phyloP scores from a whole-genome alignment of 2,329 filamentous ascomycete genomes.

The Colletotrichum euphorbiae region DNA sequence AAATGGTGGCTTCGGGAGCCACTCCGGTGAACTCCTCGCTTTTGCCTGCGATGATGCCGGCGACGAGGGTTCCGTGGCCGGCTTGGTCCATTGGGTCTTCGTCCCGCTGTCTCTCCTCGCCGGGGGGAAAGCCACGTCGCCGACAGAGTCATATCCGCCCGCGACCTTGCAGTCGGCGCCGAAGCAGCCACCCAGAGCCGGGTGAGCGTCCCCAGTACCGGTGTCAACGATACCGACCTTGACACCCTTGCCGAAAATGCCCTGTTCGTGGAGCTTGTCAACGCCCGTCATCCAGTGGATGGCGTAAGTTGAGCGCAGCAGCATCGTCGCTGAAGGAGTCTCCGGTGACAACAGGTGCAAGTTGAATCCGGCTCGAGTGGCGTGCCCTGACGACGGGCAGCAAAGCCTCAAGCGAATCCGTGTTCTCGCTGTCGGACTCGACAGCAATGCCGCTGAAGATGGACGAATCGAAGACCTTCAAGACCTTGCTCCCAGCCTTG shows the following conservation, averaged over 20 bases:
- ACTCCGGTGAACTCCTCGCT: conserved; percentile 26
- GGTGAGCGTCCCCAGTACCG: conserved; percentile 54
- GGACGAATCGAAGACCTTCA: conserved; percentile 43
- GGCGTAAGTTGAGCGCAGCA: conserved; percentile 48
- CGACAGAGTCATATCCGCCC: conserved; percentile 44
- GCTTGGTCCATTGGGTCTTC: conserved; percentile 65
- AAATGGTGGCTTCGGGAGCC: conserved; percentile 34
- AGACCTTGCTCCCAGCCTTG: conserved; percentile 26
- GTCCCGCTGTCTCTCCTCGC: conserved; percentile 52
- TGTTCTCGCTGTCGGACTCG: conserved; percentile 39
- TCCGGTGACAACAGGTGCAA: conserved; percentile 25
- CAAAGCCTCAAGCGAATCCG: conserved; percentile 40
- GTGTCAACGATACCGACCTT: conserved; percentile 55
- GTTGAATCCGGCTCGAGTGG: conserved; percentile 35
- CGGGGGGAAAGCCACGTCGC: conserved; percentile 42
- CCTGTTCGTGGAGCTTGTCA: conserved; percentile 51
- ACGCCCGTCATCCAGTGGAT: conserved; percentile 54
- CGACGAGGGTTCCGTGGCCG: conserved; percentile 71
- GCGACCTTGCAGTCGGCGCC: conserved; percentile 54
- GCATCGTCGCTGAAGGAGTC: conserved; percentile 35
- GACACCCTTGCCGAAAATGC: conserved; percentile 52
- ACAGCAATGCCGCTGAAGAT: conserved; percentile 46
- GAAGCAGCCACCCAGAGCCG: conserved; percentile 59
- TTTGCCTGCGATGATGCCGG: conserved; percentile 19
- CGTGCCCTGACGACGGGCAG: conserved; percentile 36